Conservation (phyloP, 1,284 basidiomycete genomes). For the Naganishia sp. region DNA sequence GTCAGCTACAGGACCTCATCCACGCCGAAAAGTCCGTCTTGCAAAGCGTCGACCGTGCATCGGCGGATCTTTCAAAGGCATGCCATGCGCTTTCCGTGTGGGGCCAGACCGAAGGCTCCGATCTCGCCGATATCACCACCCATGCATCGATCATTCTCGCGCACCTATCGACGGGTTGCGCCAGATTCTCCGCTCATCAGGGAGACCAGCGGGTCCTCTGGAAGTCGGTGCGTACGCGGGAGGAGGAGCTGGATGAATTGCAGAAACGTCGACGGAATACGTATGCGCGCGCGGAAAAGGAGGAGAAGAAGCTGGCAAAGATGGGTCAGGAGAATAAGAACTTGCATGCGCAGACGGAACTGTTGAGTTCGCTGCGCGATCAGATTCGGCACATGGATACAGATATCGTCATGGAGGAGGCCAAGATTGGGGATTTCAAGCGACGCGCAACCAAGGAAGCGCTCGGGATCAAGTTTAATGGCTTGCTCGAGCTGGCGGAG, state of each 20-base stretch:
- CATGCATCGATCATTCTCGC: slow-evolving; percentile 71
- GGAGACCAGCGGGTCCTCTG: slow-evolving; percentile 65
- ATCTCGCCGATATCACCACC: slow-evolving; percentile 72
- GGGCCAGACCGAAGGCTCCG: slow-evolving; percentile 83
- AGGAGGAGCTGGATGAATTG: slow-evolving; percentile 79
- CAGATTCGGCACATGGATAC: slow-evolving; percentile 78
- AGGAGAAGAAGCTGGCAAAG: slow-evolving; percentile 84
- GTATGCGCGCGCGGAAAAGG: slow-evolving; percentile 73
- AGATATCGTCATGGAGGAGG: slow-evolving; percentile 82
- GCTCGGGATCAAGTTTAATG: slow-evolving; percentile 85
- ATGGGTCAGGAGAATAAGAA: slow-evolving; percentile 93
- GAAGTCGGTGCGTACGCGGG: slow-evolving; percentile 69
- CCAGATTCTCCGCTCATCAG: slow-evolving; percentile 73
- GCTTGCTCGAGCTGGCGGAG: slow-evolving; percentile 79
- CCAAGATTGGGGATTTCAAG: slow-evolving; percentile 81
- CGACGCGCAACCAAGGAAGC: slow-evolving; percentile 63
- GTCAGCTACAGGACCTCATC: slow-evolving; percentile 60
- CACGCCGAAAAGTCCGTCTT: slow-evolving; percentile 82
- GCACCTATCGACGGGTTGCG: slow-evolving; percentile 69
- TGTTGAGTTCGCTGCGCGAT: slow-evolving; percentile 69
- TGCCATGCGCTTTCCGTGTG: slow-evolving; percentile 74
- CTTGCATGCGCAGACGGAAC: slow-evolving; percentile 70
- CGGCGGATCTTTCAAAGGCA: slow-evolving; percentile 58
- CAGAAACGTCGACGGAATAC: slow-evolving; percentile 69
- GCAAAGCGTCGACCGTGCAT: slow-evolving; percentile 61